Evolutionary conservation across 345 rosid species (phyloP), one percentile per base, ranked within the genome.

Genomic region (Citrus medica): DNA sequence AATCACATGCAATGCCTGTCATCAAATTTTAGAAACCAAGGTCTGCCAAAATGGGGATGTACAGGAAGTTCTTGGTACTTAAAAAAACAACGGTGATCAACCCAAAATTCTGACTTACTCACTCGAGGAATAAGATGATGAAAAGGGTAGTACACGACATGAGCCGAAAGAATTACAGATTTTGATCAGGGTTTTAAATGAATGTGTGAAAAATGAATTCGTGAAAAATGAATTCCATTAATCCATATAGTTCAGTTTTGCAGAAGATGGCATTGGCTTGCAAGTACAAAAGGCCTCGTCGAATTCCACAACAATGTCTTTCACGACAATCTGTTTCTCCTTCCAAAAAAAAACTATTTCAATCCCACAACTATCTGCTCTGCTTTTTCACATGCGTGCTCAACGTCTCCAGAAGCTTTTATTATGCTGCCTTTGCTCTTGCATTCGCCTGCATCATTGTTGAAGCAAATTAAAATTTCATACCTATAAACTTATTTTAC

Each of bases 361-460:
- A 58, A 73, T n/a, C 66, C 46, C n/a, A 1, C 66, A 58, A 35
- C 46, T 24, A 58, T 37, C 66, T 72, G 42, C 37, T 66, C n/a
- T 27, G 17, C 51, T 3, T 76, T 35, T 53, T 37, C 27, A 80
- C 81, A 69, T 3, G 56, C 0, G 25, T 64, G 59, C 77, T 88
- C 88, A 94, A 5, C 88, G 92, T 76, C 82, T 76, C 92, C 93
- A 90, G 70, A 89, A 70, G 32, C 91, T 83, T 74, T 86, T 85
- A 64, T 85, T 85, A 64, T 89, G 92, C 69, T 90, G 92, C 79
- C 90, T 91, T 83, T 92, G 97, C 83, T 86, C 97, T 88, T 92
- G 92, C 92, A 89, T 88, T 73, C 93, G 85, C 90, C 97, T 93
- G 89, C 79, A 72, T 76, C 78, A 79, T 35, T 69, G 74, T 73